Percentiles rank a stretch among this genome's conserved stretches.
phyloP scores from a whole-genome alignment of 371 early-diverging fungal genomes.

The Catenaria anguillulae region DNA sequence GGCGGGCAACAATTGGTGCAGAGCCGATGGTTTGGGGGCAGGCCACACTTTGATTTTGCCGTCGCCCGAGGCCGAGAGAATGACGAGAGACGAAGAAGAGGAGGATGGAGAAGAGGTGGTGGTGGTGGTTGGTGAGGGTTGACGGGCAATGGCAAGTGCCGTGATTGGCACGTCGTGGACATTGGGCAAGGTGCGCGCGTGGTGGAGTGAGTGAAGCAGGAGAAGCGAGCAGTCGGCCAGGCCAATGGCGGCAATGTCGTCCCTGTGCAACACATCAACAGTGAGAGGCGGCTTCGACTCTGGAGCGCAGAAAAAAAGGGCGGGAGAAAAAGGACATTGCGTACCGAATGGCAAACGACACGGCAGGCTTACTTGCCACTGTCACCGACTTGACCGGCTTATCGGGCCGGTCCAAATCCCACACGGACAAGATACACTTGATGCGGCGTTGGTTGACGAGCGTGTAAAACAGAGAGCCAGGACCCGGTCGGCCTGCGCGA shows the following conservation, averaged over 20 bases:
- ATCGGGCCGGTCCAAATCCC: neutral
- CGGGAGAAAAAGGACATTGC: neutral
- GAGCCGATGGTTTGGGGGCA: neutral
- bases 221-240: neutral
- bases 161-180: constrained; percentile 1
- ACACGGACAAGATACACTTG: neutral
- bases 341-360: neutral
- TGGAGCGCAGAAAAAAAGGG: too few relatives aligned
- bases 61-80: neutral
- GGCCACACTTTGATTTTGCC: neutral
- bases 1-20: too few relatives aligned
- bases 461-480: neutral
- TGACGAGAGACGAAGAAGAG: too few relatives aligned
- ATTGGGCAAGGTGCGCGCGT: neutral
- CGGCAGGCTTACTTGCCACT: neutral
- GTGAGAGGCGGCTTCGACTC: neutral
- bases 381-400: neutral
- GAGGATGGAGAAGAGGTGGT: too few relatives aligned
- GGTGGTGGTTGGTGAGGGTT: neutral
- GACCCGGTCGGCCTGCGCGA: neutral
- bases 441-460: neutral
- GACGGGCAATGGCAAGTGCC: neutral
- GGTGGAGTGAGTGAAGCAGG: neutral
- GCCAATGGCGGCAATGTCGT: neutral
- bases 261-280: neutral